Base-by-base conservation (phyloP, 2,329 filamentous ascomycete species). In the Aureobasidium lini region DNA sequence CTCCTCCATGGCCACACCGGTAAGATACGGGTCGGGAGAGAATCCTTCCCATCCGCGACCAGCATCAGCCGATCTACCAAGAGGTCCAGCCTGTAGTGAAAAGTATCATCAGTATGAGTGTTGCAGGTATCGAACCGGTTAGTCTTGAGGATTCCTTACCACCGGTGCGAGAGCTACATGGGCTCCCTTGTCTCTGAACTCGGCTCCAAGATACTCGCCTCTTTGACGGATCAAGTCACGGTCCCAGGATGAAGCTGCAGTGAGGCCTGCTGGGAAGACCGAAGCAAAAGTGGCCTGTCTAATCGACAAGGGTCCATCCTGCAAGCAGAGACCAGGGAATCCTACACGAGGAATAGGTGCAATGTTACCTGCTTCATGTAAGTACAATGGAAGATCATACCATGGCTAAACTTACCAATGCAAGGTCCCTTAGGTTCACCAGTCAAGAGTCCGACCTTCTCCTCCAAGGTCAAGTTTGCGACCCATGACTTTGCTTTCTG, bases 11-110 rank as follows among this genome's bases (percentile, higher is more conserved):
- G 75, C 80, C 60, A 77, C 67, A 2, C 75, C 82, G 65, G 84
- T 81, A 29, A 91, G 77, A 1, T 83, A 82, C 0, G 88, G 88
- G 67, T 92, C 88, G 1, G 81, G 73, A 1, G 87, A 87, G 66
- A 91, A 90, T 0, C 84, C 83, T 69, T 91, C 88, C 88, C 87
- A 91, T 65, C 83, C 88, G 42, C 88, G 81, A n/a, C 88, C 88
- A 13, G 85, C 88, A 52, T 84, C 78, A 1, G 86, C 86, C 66
- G 89, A 88, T 8, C 87, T 79, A 2, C 88, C 88, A 1, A 91
- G 69, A 1, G 89, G 82, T 0, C 88, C 88, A 39, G 90, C 86
- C 47, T 49, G 15, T 32, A 10, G 3, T 31, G n/a, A 62, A 62
- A 15, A 15, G 87, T 32, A 49, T 49, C 34, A 36, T 36, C 15